Conservation (phyloP, 495 filamentous ascomycete species). For the Penicillium canariense region DNA sequence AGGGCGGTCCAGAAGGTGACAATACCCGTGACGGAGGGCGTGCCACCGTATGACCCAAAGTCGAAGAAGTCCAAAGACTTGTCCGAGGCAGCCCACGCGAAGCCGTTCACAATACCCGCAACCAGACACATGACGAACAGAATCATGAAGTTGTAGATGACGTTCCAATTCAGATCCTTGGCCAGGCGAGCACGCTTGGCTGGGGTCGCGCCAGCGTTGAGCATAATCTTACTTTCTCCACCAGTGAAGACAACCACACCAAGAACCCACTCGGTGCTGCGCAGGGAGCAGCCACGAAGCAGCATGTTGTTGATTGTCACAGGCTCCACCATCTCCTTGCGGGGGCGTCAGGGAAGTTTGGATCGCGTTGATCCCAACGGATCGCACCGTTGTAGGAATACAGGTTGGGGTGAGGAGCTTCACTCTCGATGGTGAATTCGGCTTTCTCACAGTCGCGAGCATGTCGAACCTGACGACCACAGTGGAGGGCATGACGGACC, state of each 20-base stretch:
- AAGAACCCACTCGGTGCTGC: slow-evolving; percentile 95
- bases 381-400: slow-evolving; percentile 90
- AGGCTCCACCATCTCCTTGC: slow-evolving; percentile 82
- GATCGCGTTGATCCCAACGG: slow-evolving; percentile 76
- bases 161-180: slow-evolving; percentile 93
- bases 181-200: slow-evolving; percentile 90
- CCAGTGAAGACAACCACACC: slow-evolving; percentile 97
- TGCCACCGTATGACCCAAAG: slow-evolving; percentile 77
- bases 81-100: slow-evolving; percentile 70
- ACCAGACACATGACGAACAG: slow-evolving; percentile 89
- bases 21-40: slow-evolving; percentile 76
- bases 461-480: slow-evolving; percentile 79
- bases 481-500: slow-evolving; percentile 85
- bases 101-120: slow-evolving; percentile 78
- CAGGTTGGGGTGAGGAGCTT: slow-evolving; percentile 86
- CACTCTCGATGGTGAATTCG: slow-evolving; percentile 86
- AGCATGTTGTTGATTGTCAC: slow-evolving; percentile 93
- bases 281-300: slow-evolving; percentile 85
- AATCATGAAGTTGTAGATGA: slow-evolving; percentile 93
- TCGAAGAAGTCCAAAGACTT: slow-evolving; percentile 83
- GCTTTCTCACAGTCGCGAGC: slow-evolving; percentile 87
- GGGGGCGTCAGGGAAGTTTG: slow-evolving; percentile 56
- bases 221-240: slow-evolving; percentile 98
- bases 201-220: slow-evolving; percentile 96
- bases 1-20: slow-evolving; percentile 95